Base-by-base conservation (phyloP, 2,329 filamentous ascomycete genomes). In the Fusarium praegraminearum region DNA sequence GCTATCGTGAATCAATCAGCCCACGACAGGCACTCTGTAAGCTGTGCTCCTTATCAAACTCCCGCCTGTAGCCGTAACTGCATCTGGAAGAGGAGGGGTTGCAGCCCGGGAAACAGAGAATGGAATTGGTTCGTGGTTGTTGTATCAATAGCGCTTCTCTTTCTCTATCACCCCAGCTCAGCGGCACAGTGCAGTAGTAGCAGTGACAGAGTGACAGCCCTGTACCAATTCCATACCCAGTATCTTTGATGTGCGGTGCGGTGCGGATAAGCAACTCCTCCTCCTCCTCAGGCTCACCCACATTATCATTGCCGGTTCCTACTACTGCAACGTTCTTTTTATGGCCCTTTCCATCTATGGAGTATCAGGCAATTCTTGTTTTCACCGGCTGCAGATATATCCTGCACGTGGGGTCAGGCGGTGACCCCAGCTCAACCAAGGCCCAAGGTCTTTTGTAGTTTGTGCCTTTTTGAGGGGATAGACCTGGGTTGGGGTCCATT, bases 361-460 rank as follows among this genome's bases (percentile, higher is more conserved):
- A 18, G n/a, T 15, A 57, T 67, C 67, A 64, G 62, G 50, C 62
- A 69, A 70, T 70, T 56, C 49, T 64, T 51, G 46, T 67, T 64
- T 64, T 53, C 53, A 70, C 57, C 67, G 52, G 67, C 67, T 70
- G 67, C 67, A 70, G 32, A 65, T 57, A 41, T 62, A 45, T 57
- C 44, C 62, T 69, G 66, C 67, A 70, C 67, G 67, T 59, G 67
- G 54, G 54, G 54, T 68, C 67, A 70, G 67, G 62, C 54, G 62
- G 57, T 70, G 62, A 65, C 62, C 67, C 66, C 66, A 51, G 52
- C n/a, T 40, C 36, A 40, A 50, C n/a, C n/a, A n/a, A n/a, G n/a
- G n/a, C 45, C 49, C 49, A 52, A 52, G 49, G 24, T 40, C 49
- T 22, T 52, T 54, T 54, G 30, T n/a, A 44, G 24, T 26, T 44